A percentile compares a stretch with the other conserved stretches of the same genome.
Conservation (phyloP, 2,329 filamentous ascomycete species). For the Teratosphaeria destructans region DNA sequence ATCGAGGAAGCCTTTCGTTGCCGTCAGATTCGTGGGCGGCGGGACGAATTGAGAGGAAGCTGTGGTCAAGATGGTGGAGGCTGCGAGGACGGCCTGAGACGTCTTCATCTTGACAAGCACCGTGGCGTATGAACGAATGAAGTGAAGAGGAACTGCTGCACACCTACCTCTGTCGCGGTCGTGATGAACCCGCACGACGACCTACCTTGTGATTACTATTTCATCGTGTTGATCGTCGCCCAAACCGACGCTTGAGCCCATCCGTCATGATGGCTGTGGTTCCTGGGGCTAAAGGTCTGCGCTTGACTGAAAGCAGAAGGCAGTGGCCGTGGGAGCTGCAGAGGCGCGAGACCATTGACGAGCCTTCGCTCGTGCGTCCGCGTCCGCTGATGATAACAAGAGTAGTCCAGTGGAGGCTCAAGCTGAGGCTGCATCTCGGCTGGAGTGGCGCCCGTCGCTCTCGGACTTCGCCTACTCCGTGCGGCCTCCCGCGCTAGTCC, state of each 20-base stretch:
- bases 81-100: neutral
- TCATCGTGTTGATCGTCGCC: neutral
- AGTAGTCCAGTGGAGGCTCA: neutral
- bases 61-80: neutral
- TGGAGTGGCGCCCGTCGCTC: neutral
- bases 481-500: neutral
- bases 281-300: neutral
- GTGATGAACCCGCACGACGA: neutral
- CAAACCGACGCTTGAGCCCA: neutral
- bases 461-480: neutral
- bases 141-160: neutral
- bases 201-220: neutral
- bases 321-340: neutral
- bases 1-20: conserved; percentile 34
- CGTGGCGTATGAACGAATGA: neutral
- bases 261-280: neutral
- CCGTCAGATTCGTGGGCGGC: conserved; percentile 34
- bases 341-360: neutral
- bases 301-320: neutral
- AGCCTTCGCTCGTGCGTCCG: neutral
- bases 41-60: conserved; percentile 34
- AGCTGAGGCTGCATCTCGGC: neutral
- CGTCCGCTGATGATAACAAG: neutral
- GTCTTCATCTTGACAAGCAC: neutral
- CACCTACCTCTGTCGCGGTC: neutral